Conservation (phyloP, 2,329 filamentous ascomycete species). For the Aspergillus udagawae region DNA sequence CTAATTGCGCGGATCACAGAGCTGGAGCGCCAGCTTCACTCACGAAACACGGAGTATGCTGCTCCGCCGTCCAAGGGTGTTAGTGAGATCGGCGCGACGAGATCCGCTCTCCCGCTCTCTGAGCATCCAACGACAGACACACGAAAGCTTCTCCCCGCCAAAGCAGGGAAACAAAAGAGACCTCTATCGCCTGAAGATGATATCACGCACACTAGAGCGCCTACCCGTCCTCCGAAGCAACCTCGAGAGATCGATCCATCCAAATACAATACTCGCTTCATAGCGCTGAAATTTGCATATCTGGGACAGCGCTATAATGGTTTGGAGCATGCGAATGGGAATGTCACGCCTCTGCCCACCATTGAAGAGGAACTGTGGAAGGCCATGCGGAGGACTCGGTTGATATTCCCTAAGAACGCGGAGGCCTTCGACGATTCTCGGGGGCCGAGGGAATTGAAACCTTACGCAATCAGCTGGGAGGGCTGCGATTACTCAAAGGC, state of each 20-base stretch:
- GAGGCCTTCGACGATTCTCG: constrained; percentile 36
- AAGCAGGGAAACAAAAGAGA: constrained; percentile 13
- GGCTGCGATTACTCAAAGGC: constrained; percentile 92
- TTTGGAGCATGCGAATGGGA: constrained; percentile 78
- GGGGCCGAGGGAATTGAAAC: constrained; percentile 38
- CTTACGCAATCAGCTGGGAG: constrained; percentile 65
- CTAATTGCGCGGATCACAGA: constrained; percentile 65
- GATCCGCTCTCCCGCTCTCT: not conserved
- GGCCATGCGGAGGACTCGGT: constrained; percentile 72
- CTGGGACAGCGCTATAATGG: constrained; percentile 88
- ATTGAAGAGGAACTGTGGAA: constrained; percentile 95
- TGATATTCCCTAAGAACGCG: constrained; percentile 68
- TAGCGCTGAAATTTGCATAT: constrained; percentile 93
- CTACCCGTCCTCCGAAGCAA: constrained; percentile 38
- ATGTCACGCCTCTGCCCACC: constrained; percentile 65
- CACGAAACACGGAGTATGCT: constrained; percentile 39
- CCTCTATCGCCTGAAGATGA: constrained; percentile 18
- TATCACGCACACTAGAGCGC: constrained; percentile 19
- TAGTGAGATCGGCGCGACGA: constrained; percentile 1
- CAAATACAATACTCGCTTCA: constrained; percentile 75
- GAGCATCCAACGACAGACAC: constrained; percentile 1
- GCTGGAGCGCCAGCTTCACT: constrained; percentile 63
- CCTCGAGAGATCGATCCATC: constrained; percentile 66
- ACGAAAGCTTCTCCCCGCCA: not conserved
- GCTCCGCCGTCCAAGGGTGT: constrained; percentile 6